Percentiles rank a stretch among this genome's conserved stretches.
These are phyloP conservation scores for Stachybotrys echinatus DNA, from an alignment of 2,329 filamentous ascomycete species.

Conservation along the genomic window DNA sequence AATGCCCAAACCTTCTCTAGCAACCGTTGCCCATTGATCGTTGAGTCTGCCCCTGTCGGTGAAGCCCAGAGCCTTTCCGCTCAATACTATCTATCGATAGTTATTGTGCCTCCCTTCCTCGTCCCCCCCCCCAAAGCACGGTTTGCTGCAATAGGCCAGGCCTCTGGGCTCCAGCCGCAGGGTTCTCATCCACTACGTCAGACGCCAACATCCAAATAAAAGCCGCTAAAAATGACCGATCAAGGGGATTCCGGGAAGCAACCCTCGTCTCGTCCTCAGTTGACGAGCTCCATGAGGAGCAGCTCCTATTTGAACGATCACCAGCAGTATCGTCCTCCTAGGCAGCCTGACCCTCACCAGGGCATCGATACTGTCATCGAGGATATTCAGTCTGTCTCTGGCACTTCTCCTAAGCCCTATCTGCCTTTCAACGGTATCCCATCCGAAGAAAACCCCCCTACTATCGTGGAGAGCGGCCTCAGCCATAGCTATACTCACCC, in stretches of 20 bases:
- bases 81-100: not conserved
- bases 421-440: conserved; percentile 56
- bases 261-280: conserved; percentile 38
- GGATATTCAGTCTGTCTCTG: conserved; percentile 35
- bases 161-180: not conserved
- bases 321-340: conserved; percentile 56
- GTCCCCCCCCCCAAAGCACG: not conserved
- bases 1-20: not conserved
- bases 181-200: not conserved
- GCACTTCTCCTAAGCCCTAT: conserved; percentile 31
- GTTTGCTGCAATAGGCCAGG: not conserved
- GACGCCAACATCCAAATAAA: not conserved
- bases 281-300: conserved; percentile 48
- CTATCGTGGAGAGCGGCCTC: conserved; percentile 56
- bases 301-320: conserved; percentile 59
- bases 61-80: not conserved
- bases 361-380: conserved; percentile 63
- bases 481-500: conserved; percentile 58
- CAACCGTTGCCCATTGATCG: not conserved
- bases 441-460: conserved; percentile 52
- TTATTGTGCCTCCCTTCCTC: not conserved
- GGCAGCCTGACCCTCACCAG: conserved; percentile 48
- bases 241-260: conserved; percentile 22
- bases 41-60: not conserved
- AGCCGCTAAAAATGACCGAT: conserved; percentile 25